Percentiles rank a stretch among this genome's conserved stretches.
Evolutionary conservation across 768 basidiomycete species (phyloP).

Genomic region (Hypholoma fasciculare): DNA sequence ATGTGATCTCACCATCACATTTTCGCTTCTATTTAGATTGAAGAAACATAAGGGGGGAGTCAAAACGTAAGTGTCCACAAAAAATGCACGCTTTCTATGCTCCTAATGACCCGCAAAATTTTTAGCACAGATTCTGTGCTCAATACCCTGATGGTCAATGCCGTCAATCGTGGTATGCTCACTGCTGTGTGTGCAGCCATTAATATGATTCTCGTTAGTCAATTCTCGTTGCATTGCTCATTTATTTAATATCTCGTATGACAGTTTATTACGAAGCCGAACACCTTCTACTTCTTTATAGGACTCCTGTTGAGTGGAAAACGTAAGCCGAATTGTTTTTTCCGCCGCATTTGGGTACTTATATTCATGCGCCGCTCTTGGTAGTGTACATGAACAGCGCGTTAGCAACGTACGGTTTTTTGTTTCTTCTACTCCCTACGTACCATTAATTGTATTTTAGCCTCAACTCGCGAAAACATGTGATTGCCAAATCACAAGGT

Average conservation of each 20-base stretch:
- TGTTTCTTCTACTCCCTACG: not conserved
- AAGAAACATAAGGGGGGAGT: constrained; percentile 10
- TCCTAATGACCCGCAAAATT: not conserved
- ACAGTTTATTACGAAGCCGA: constrained; percentile 18
- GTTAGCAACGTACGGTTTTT: constrained; percentile 6
- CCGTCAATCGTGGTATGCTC: constrained; percentile 21
- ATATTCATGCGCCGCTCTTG: not conserved
- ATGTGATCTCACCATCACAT: constrained; percentile 20
- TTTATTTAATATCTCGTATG: not conserved
- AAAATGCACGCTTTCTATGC: too few species aligned
- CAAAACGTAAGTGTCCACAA: too few species aligned
- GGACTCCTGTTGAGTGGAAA: constrained; percentile 20
- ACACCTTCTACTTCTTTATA: constrained; percentile 22
- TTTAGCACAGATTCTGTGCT: constrained; percentile 20
- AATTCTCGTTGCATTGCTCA: not conserved
- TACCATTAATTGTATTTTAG: not conserved
- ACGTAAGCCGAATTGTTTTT: constrained; percentile 6
- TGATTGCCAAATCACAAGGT: constrained; percentile 3
- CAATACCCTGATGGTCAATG: constrained; percentile 18
- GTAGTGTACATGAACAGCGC: constrained; percentile 16
- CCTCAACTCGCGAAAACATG: constrained; percentile 13
- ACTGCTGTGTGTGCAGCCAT: constrained; percentile 17
- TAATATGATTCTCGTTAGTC: constrained; percentile 18
- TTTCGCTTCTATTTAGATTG: constrained; percentile 10
- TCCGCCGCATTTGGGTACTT: not conserved